These are phyloP conservation scores for Aspergillus pseudotamarii DNA, from an alignment of 2,329 filamentous ascomycete species.

Conservation along the genomic window DNA sequence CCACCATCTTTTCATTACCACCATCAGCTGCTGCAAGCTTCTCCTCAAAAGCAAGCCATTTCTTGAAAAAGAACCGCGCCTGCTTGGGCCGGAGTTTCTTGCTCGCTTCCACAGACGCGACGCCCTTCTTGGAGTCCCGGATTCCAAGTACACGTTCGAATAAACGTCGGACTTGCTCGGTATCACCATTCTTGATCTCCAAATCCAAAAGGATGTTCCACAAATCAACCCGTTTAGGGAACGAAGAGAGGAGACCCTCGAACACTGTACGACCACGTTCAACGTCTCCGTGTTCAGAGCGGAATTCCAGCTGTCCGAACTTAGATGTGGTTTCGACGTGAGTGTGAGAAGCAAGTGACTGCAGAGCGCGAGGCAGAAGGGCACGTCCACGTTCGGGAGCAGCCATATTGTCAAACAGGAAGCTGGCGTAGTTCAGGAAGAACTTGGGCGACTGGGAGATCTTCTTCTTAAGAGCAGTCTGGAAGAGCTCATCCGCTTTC, in stretches of 20 bases:
- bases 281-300: slow-evolving; percentile 75
- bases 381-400: slow-evolving; percentile 74
- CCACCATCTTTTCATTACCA: slow-evolving; percentile 69
- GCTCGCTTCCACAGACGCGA: slow-evolving; percentile 40
- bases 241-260: slow-evolving; percentile 79
- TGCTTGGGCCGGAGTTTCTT: slow-evolving; percentile 77
- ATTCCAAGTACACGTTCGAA: slow-evolving; percentile 72
- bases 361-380: slow-evolving; percentile 79
- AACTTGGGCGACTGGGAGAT: slow-evolving; percentile 77
- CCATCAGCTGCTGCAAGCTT: slow-evolving; percentile 49
- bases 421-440: slow-evolving; percentile 94
- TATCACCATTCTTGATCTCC: slow-evolving; percentile 66
- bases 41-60: slow-evolving; percentile 89
- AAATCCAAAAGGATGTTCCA: slow-evolving; percentile 93
- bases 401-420: slow-evolving; percentile 75
- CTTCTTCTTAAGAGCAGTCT: slow-evolving; percentile 86
- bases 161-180: slow-evolving; percentile 70
- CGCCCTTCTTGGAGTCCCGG: slow-evolving; percentile 45
- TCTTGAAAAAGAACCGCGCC: slow-evolving; percentile 85
- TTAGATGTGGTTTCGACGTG: slow-evolving; percentile 78
- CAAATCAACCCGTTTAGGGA: slow-evolving; percentile 85
- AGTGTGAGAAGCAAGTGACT: slow-evolving; percentile 72
- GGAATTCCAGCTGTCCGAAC: slow-evolving; percentile 91
- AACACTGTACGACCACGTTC: slow-evolving; percentile 95
- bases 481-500: slow-evolving; percentile 88